A percentile compares a stretch with the other conserved stretches of the same genome.
Evolutionary conservation across 1,284 basidiomycete genomes (phyloP).

Genomic region (Pascua guehoae): DNA sequence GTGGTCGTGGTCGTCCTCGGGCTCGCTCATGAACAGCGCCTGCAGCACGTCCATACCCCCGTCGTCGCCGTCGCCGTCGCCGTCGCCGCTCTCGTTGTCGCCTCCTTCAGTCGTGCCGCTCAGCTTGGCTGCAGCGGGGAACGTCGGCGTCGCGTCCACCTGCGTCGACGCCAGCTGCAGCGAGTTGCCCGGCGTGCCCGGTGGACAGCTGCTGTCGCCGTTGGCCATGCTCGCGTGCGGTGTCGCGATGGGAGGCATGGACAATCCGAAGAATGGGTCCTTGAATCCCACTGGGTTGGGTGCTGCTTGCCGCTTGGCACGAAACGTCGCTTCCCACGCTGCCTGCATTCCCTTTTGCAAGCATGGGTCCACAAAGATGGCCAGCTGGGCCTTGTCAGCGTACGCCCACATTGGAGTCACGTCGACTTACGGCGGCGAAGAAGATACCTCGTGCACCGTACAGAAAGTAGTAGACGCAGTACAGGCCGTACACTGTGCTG

Average conservation of each 20-base stretch:
- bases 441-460: slow-evolving; percentile 16
- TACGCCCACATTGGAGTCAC: too few relatives aligned
- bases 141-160: too few relatives aligned
- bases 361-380: slow-evolving; percentile 17
- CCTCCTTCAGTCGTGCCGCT: too few relatives aligned
- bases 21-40: slow-evolving; percentile 13
- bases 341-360: slow-evolving; percentile 9
- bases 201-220: too few relatives aligned
- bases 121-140: too few relatives aligned
- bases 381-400: background rate
- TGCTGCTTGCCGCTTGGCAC: background rate
- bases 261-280: too few relatives aligned
- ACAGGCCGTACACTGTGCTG: slow-evolving; percentile 13
- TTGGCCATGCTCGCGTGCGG: too few relatives aligned
- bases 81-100: background rate
- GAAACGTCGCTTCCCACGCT: slow-evolving; percentile 6
- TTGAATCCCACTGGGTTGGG: background rate
- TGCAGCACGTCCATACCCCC: slow-evolving; percentile 14
- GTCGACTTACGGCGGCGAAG: slow-evolving; percentile 3
- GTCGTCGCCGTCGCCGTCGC: too few relatives aligned
- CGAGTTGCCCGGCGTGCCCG: too few relatives aligned
- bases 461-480: slow-evolving; percentile 20
- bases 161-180: too few relatives aligned
- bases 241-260: too few relatives aligned
- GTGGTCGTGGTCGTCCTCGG: background rate